phyloP scores from a whole-genome alignment of 1,284 basidiomycete species.

The Apiotrichum veenhuisii region DNA sequence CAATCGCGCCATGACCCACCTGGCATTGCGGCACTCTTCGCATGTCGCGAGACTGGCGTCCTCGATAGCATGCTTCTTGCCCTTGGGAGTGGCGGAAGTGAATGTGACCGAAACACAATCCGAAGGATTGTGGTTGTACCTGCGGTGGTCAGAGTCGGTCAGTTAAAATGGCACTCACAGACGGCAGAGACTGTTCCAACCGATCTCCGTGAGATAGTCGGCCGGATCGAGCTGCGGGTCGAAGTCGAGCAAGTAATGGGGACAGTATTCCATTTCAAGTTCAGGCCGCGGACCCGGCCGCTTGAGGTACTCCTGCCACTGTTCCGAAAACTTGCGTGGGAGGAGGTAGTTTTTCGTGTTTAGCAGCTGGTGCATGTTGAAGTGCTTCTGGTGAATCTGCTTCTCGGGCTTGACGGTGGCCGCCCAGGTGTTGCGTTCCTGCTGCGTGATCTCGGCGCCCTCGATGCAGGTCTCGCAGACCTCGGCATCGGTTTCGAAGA shows the following conservation, averaged over 20 bases:
- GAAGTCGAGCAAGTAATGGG: conserved; percentile 36
- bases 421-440: conserved; percentile 1
- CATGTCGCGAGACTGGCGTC: conserved; percentile 13
- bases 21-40: conserved; percentile 7
- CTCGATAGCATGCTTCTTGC: conserved; percentile 3
- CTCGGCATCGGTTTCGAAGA: conserved; percentile 8
- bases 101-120: conserved; percentile 21
- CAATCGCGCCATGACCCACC: conserved; percentile 2
- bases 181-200: conserved; percentile 26
- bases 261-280: conserved; percentile 26
- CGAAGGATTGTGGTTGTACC: conserved; percentile 21
- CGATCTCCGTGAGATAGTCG: conserved; percentile 17
- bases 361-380: conserved; percentile 14
- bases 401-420: conserved; percentile 9
- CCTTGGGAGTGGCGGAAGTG: not conserved
- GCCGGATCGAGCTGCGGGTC: conserved; percentile 30
- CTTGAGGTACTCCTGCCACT: conserved; percentile 24
- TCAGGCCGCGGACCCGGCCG: conserved; percentile 8
- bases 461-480: conserved; percentile 21
- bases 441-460: not conserved
- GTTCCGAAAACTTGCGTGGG: conserved; percentile 20
- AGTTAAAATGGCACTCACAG: conserved; percentile 19
- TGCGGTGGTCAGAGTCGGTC: not conserved
- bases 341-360: conserved; percentile 26
- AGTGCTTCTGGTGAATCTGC: conserved; percentile 3